Base-by-base conservation (phyloP, 192 early-diverging fungal species). In the Allomyces macrogynus region DNA sequence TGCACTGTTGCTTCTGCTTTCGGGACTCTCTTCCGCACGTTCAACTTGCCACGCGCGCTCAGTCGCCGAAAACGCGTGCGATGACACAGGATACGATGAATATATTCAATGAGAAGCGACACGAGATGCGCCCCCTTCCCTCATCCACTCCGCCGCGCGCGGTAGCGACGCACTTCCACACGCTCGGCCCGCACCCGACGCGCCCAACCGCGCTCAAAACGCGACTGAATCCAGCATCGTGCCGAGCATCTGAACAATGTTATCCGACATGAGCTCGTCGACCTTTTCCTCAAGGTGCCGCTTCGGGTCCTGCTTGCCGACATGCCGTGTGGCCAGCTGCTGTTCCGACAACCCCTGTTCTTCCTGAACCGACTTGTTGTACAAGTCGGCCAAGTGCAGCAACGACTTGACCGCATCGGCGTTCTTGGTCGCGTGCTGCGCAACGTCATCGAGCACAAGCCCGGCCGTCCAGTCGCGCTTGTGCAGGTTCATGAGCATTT, bases 221-320 rank as follows among this genome's bases (percentile, higher is more conserved):
- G 84, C 81, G 26, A 81, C 80, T 24, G 82, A 77, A 68, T 96
- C 90, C 54, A 96, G 77, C 80, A 94, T 93, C 11, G 88, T 87
- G 24, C 87, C 93, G 65, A 98, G 78, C 24, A 88, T 85, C 77
- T 95, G 92, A 7, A 99, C 90, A 79, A 99, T 96, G 72, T 96
- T 99, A 72, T 87, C 84, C 64, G 87, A 81, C 94, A 99, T 97
- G 40, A 86, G 83, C 26, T 81, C 77, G 67, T 95, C 93, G 4
- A 95, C 90, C 26, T 86, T 93, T 43, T 89, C 84, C 74, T 94
- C 91, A 68, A 99, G 76, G 75, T 99, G 97, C 69, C 93, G 85
- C 80, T 99, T 99, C 18, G 97, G 97, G 71, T 99, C 97, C 76
- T 99, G 92, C 73, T 99, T 99, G 42, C 97, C 97, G n/a, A 99